Evolutionary conservation across 2,329 filamentous ascomycete genomes (phyloP).

Genomic region (Helicocarpus griseus): DNA sequence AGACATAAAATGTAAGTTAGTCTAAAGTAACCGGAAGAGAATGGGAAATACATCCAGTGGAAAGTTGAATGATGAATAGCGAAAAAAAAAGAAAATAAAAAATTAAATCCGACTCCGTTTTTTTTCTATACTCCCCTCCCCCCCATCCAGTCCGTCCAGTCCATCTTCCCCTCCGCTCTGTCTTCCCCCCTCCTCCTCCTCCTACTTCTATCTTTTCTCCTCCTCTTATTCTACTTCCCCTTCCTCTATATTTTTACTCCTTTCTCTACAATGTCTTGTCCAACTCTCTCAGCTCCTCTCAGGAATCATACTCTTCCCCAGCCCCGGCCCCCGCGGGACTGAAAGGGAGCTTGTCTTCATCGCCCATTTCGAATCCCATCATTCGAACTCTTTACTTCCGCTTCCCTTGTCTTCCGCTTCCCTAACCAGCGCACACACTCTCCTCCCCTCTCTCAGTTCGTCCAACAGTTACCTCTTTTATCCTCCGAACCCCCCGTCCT

Average conservation of each 20-base stretch:
- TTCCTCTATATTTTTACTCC: slow-evolving; percentile 8
- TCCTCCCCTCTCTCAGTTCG: neutral
- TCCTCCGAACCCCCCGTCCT: too few species aligned
- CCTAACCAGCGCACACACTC: neutral
- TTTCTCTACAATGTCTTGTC: slow-evolving; percentile 29
- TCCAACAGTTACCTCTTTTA: too few species aligned
- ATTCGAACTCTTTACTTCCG: neutral
- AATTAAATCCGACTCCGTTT: too few species aligned
- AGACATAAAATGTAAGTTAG: too few species aligned
- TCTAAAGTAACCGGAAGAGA: too few species aligned
- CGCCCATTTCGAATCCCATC: slow-evolving; percentile 8
- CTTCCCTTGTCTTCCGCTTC: neutral
- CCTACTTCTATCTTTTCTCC: neutral
- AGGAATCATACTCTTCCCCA: slow-evolving; percentile 21
- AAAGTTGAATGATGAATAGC: too few species aligned
- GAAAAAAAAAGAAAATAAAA: too few species aligned
- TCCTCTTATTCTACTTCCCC: slow-evolving; percentile 1
- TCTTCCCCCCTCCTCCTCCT: neutral
- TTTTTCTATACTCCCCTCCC: neutral
- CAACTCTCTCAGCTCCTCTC: slow-evolving; percentile 20
- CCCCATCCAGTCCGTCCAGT: too few species aligned
- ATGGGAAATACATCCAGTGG: too few species aligned
- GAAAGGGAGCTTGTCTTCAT: slow-evolving; percentile 25
- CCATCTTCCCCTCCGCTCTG: neutral
- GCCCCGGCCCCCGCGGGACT: slow-evolving; percentile 37